Evolutionary conservation across 2,329 filamentous ascomycete species (phyloP), one percentile per base, ranked within the genome.

Genomic region (Calonectria honghensis): DNA sequence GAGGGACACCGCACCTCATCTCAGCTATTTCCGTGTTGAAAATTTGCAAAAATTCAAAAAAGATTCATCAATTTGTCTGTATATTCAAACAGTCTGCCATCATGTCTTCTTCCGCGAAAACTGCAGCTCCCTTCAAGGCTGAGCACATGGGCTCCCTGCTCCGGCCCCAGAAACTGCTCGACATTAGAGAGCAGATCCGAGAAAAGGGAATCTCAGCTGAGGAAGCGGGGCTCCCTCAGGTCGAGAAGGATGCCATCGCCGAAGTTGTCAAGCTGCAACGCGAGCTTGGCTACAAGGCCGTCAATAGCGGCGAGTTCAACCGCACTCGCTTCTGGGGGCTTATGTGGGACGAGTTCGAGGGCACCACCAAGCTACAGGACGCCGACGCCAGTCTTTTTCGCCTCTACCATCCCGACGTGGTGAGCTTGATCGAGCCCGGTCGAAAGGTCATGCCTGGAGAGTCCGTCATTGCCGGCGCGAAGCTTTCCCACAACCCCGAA

Each of bases 131-230:
- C 39, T 95, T 94, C 88, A 90, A 94, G 80, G 94, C 94, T 65
- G 94, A 95, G 88, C 94, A 95, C 80, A 88, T 95, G 79, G 94
- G 94, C 79, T 95, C 93, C 18, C 88, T 95, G 39, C 90, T 95
- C 54, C 92, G 94, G n/a, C 93, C 94, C 9, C 86, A 93, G 74
- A 74, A 77, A 29, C 82, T 85, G 11, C 82, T 84, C 11, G 79
- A 83, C 41, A 79, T 81, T 50, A 79, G 83, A 73, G 78, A 82
- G 71, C 74, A 79, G 71, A 80, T 85, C 70, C 82, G 83, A 29
- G 81, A 82, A 29, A 81, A 81, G 73, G 82, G 81, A 59, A 66
- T 83, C 6, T 95, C 70, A 87, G 73, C 80, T 65, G 86, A 90
- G n/a, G 89, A 93, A 74, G 88, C 86, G 35, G 87, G 86, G 3